Conservation (phyloP, 2,329 filamentous ascomycete species). For the Ophiostoma fasciatum region DNA sequence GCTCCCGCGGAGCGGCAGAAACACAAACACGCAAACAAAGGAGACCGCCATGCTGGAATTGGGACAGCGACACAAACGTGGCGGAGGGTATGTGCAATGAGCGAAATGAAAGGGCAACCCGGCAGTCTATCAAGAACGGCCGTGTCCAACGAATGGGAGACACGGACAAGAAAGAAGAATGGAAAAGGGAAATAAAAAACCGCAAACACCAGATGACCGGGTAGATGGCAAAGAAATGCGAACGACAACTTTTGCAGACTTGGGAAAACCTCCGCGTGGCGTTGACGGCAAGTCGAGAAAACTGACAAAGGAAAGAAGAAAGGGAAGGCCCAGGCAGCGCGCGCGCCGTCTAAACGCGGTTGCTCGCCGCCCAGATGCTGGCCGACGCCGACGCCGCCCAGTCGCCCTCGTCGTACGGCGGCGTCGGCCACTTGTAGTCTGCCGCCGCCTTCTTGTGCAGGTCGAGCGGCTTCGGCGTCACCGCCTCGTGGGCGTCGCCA, state of each 20-base stretch:
- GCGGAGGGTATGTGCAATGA: too few relatives aligned
- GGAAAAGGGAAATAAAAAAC: neutral
- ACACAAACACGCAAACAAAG: too few relatives aligned
- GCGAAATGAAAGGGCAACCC: too few relatives aligned
- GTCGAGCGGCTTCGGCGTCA: slow-evolving; percentile 57
- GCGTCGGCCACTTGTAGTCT: slow-evolving; percentile 75
- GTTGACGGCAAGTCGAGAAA: slow-evolving; percentile 4
- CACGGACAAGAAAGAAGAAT: neutral
- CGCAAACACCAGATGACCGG: slow-evolving; percentile 5
- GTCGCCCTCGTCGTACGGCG: slow-evolving; percentile 85
- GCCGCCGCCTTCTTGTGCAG: slow-evolving; percentile 38
- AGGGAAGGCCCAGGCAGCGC: too few relatives aligned
- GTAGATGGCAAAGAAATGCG: slow-evolving; percentile 3
- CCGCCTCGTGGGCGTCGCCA: slow-evolving; percentile 44
- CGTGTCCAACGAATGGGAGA: too few relatives aligned
- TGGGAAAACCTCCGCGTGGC: too few relatives aligned
- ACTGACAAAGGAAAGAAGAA: neutral
- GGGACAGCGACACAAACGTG: too few relatives aligned
- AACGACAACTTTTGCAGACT: too few relatives aligned
- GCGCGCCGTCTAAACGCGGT: slow-evolving; percentile 48
- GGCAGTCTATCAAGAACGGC: too few relatives aligned
- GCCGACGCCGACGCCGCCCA: slow-evolving; percentile 76
- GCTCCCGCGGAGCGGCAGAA: too few relatives aligned
- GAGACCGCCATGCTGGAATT: too few relatives aligned
- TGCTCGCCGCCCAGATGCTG: slow-evolving; percentile 63